Conservation (phyloP, 2,329 filamentous ascomycete genomes). For the Microcyclospora tardicrescens region DNA sequence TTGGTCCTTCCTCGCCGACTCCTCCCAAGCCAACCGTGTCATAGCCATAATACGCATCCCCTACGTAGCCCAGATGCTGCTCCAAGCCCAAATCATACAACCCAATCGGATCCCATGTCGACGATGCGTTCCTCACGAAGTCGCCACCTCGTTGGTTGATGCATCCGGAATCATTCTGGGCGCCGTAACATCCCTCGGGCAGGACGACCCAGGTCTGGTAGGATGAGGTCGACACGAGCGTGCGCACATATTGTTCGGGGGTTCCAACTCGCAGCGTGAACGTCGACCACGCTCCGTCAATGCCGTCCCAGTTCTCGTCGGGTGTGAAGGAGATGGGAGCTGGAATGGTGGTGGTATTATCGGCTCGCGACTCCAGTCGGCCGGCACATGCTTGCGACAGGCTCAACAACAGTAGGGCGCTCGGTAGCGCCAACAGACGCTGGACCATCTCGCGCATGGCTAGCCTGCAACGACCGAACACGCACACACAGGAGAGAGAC, state of each 20-base stretch:
- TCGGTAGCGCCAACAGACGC: slow-evolving; percentile 5
- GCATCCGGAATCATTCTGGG: slow-evolving; percentile 31
- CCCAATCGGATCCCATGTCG: slow-evolving; percentile 46
- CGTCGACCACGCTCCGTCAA: slow-evolving; percentile 61
- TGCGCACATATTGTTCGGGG: slow-evolving; percentile 40
- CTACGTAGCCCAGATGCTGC: slow-evolving; percentile 41
- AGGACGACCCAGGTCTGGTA: slow-evolving; percentile 61
- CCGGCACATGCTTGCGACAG: slow-evolving; percentile 4
- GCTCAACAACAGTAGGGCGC: slow-evolving; percentile 10
- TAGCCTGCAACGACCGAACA: too few relatives aligned
- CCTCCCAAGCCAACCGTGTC: slow-evolving; percentile 31
- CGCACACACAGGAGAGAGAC: too few relatives aligned
- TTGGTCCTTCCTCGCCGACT: slow-evolving; percentile 27
- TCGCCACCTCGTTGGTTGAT: slow-evolving; percentile 44
- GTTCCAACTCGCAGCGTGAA: slow-evolving; percentile 48
- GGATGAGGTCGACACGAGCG: slow-evolving; percentile 52
- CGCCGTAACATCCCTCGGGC: slow-evolving; percentile 40
- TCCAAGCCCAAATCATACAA: slow-evolving; percentile 47
- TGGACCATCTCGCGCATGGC: too few relatives aligned
- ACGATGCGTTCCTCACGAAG: slow-evolving; percentile 42
- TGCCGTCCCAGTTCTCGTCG: slow-evolving; percentile 37
- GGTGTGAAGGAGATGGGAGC: slow-evolving; percentile 18
- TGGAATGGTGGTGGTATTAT: slow-evolving; percentile 6
- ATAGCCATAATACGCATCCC: slow-evolving; percentile 54
- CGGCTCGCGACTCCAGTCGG: slow-evolving; percentile 6